Conservation (phyloP, 139 green algal genomes). For the Closterium sp. region DNA sequence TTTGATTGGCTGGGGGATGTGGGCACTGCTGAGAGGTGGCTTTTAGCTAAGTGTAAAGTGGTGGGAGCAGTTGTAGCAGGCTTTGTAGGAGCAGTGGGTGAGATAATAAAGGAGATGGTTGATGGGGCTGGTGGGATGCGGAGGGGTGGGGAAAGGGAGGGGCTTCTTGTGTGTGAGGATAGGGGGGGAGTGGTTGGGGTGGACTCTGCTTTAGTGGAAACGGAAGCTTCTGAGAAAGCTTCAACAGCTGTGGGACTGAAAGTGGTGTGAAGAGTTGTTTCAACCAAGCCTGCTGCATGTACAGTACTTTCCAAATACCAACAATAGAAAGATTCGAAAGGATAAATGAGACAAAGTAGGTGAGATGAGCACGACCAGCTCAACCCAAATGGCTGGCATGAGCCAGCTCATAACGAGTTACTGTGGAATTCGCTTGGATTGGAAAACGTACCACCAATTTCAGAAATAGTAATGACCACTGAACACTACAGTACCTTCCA, state of each 20-base stretch:
- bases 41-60: not conserved
- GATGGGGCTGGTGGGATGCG: not conserved
- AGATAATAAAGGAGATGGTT: not conserved
- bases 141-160: not conserved
- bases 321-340: no score
- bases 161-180: not conserved
- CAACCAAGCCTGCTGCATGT: not conserved
- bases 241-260: not conserved
- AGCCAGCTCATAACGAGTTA: no score
- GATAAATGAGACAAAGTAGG: no score
- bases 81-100: not conserved
- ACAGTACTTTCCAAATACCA: no score
- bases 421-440: no score
- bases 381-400: no score
- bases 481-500: no score
- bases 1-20: slow-evolving; percentile 16
- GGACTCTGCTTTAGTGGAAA: not conserved
- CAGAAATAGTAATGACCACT: no score
- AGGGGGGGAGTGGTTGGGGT: no score
- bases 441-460: no score
- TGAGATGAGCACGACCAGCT: no score
- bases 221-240: not conserved
- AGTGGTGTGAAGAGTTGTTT: not conserved
- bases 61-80: not conserved
- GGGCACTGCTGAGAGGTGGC: not conserved